phyloP scores from a whole-genome alignment of 2,329 filamentous ascomycete species.

The Penicillium sp. region DNA sequence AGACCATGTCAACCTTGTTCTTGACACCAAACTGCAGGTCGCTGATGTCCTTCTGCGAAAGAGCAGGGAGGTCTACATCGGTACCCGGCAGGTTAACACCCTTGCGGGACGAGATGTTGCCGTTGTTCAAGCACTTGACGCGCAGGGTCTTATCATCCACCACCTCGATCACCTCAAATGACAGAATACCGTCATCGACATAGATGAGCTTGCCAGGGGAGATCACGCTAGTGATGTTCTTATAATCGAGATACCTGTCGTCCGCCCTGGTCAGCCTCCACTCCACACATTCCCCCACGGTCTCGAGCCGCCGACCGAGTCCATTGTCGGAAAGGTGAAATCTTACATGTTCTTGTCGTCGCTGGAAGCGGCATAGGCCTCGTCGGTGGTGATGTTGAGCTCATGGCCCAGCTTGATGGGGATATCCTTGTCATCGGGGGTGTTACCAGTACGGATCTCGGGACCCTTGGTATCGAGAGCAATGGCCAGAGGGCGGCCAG shows the following conservation, averaged over 20 bases:
- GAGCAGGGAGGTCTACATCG: slow-evolving; percentile 92
- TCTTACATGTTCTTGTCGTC: slow-evolving; percentile 90
- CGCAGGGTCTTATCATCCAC: slow-evolving; percentile 85
- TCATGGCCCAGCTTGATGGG: slow-evolving; percentile 79
- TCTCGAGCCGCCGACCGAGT: not conserved
- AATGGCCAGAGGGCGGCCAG: slow-evolving; percentile 88
- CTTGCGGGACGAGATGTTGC: slow-evolving; percentile 98
- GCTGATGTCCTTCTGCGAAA: slow-evolving; percentile 96
- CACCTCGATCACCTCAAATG: slow-evolving; percentile 87
- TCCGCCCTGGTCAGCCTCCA: slow-evolving; percentile 14
- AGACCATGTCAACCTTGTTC: slow-evolving; percentile 99
- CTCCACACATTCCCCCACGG: not conserved
- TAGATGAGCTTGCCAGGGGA: slow-evolving; percentile 88
- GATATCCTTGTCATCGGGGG: slow-evolving; percentile 66
- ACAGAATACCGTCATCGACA: slow-evolving; percentile 96
- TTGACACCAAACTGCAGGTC: slow-evolving; percentile 95
- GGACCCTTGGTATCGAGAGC: slow-evolving; percentile 84
- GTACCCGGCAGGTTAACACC: slow-evolving; percentile 99
- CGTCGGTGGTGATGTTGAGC: slow-evolving; percentile 96
- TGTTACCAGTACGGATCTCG: slow-evolving; percentile 81
- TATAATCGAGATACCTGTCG: slow-evolving; percentile 90
- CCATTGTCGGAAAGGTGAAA: slow-evolving; percentile 3
- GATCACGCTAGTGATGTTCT: slow-evolving; percentile 99
- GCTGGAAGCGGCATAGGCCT: slow-evolving; percentile 78
- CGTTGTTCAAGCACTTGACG: slow-evolving; percentile 89